Evolutionary conservation across 495 filamentous ascomycete genomes (phyloP).

Genomic region (Penicillium flavigenum): DNA sequence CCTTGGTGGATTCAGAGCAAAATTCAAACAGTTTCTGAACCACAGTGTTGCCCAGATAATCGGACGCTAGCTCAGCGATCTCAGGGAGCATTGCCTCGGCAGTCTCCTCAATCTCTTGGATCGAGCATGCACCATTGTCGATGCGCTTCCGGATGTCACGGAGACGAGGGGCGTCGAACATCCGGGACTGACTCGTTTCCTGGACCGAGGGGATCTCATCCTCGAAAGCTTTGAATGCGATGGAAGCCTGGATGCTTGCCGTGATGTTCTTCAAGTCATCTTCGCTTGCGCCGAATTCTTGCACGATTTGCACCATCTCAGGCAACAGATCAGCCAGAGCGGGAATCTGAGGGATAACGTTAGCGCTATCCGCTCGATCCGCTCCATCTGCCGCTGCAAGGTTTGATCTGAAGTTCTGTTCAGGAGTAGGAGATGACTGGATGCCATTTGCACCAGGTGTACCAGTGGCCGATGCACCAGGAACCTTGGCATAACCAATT

Average conservation of each 20-base stretch:
- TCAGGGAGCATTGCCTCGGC: conserved; percentile 92
- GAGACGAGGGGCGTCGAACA: conserved; percentile 93
- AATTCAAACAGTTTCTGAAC: conserved; percentile 98
- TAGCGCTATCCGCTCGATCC: conserved; percentile 40
- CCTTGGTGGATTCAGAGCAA: conserved; percentile 85
- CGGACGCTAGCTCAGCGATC: conserved; percentile 89
- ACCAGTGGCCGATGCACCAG: conserved; percentile 70
- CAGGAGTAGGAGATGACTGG: conserved; percentile 93
- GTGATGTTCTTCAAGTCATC: conserved; percentile 74
- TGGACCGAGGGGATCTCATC: conserved; percentile 86
- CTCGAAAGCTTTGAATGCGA: conserved; percentile 68
- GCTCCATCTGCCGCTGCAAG: conserved; percentile 30
- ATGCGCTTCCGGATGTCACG: conserved; percentile 96
- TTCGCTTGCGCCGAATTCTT: conserved; percentile 83
- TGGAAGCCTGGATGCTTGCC: conserved; percentile 69
- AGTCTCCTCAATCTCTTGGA: conserved; percentile 86
- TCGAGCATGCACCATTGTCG: conserved; percentile 84
- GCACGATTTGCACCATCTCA: conserved; percentile 84
- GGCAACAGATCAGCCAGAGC: conserved; percentile 70
- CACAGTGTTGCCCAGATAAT: conserved; percentile 98
- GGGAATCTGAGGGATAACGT: conserved; percentile 63
- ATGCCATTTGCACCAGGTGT: conserved; percentile 81
- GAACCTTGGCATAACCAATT: conserved; percentile 96
- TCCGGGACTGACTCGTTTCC: conserved; percentile 84
- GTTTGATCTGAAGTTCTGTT: conserved; percentile 55